phyloP scores from a whole-genome alignment of 2,329 filamentous ascomycete species.

The Penicillium glabrum region DNA sequence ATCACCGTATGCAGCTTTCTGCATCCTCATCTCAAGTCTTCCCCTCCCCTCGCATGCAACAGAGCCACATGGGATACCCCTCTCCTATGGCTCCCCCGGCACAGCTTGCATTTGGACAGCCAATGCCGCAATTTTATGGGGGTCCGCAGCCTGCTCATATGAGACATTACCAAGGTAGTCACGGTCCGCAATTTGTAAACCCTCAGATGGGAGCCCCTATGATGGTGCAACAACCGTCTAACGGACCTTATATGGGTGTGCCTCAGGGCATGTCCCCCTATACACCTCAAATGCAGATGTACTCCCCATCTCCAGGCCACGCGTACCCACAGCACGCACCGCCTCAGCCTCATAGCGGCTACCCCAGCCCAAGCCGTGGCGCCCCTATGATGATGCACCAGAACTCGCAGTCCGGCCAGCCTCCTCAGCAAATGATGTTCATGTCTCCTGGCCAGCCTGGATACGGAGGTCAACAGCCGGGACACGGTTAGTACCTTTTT shows the following conservation, averaged over 20 bases:
- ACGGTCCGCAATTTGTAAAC: constrained; percentile 65
- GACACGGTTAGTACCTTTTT: constrained; percentile 65
- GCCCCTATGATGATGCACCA: constrained; percentile 95
- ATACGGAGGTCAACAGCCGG: constrained; percentile 68
- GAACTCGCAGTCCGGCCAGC: constrained; percentile 87
- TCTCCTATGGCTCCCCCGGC: constrained; percentile 67
- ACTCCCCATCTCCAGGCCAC: constrained; percentile 73
- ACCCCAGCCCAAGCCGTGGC: constrained; percentile 81
- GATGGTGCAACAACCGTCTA: constrained; percentile 76
- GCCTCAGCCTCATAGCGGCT: constrained; percentile 65
- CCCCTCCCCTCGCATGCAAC: constrained; percentile 76
- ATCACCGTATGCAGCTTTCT: constrained; percentile 79
- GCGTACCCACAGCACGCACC: constrained; percentile 57
- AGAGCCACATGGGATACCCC: constrained; percentile 67
- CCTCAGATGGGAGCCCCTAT: constrained; percentile 76
- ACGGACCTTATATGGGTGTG: constrained; percentile 67
- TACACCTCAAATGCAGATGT: constrained; percentile 76
- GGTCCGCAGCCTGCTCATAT: constrained; percentile 70
- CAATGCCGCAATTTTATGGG: constrained; percentile 68
- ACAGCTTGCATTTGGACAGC: constrained; percentile 70
- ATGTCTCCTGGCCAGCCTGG: constrained; percentile 77
- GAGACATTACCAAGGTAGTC: constrained; percentile 68
- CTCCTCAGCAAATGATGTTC: constrained; percentile 64
- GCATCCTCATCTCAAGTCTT: constrained; percentile 81
- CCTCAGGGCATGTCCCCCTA: constrained; percentile 69